Conservation (phyloP, 805 yeast genomes). For the Candida insectalens region DNA sequence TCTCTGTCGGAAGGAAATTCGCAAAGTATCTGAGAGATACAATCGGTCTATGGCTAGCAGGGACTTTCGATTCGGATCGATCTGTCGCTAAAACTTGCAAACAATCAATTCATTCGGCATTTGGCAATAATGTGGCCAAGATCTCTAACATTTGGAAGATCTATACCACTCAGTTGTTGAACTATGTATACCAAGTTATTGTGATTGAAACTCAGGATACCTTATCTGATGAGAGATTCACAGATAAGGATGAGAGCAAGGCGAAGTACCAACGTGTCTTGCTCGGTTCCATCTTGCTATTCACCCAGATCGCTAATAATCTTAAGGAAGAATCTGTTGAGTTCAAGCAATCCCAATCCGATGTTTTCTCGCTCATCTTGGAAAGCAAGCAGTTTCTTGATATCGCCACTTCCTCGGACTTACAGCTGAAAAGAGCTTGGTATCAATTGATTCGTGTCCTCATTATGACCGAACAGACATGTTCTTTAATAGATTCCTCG, state of each 20-base stretch:
- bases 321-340: conserved; percentile 3
- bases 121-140: conserved; percentile 45
- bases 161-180: conserved; percentile 46
- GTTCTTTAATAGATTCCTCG: conserved; percentile 15
- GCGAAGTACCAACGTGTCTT: conserved; percentile 54
- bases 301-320: conserved; percentile 20
- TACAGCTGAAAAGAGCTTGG: conserved; percentile 32
- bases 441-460: conserved; percentile 26
- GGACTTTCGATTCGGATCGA: conserved; percentile 61
- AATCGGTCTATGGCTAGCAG: conserved; percentile 66
- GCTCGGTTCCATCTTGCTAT: conserved; percentile 37
- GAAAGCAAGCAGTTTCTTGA: conserved; percentile 36
- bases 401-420: conserved; percentile 27
- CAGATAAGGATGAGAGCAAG: conserved; percentile 54
- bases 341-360: conserved; percentile 13
- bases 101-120: conserved; percentile 39
- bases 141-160: conserved; percentile 50
- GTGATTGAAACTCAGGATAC: conserved; percentile 50
- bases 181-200: conserved; percentile 42
- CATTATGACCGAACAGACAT: conserved; percentile 13
- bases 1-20: conserved; percentile 41
- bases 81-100: conserved; percentile 43
- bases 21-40: conserved; percentile 61
- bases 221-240: conserved; percentile 66
- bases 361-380: conserved; percentile 26